Evolutionary conservation across 225 moss, liverwort and hornwort species (phyloP).

Genomic region (Physcomitrellopsis africana): DNA sequence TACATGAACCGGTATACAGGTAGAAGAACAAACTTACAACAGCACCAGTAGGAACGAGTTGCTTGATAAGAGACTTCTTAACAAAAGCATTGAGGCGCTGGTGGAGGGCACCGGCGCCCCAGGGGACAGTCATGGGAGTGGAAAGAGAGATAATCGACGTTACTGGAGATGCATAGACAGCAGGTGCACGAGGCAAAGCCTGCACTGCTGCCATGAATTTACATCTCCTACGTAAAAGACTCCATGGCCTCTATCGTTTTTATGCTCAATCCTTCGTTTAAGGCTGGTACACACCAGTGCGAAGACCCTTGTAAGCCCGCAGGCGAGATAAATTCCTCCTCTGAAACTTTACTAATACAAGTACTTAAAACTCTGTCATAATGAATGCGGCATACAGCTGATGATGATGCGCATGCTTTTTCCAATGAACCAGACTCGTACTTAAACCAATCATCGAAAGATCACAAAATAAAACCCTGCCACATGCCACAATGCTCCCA

Average conservation of each 20-base stretch:
- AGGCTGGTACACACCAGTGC: not conserved
- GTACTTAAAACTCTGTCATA: not conserved
- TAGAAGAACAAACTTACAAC: slow-evolving; percentile 40
- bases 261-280: slow-evolving; percentile 8
- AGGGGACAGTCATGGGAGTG: slow-evolving; percentile 47
- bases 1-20: not conserved
- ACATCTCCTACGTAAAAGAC: slow-evolving; percentile 12
- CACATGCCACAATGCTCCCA: not conserved
- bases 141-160: slow-evolving; percentile 13
- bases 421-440: not conserved
- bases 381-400: not conserved
- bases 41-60: slow-evolving; percentile 55
- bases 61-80: slow-evolving; percentile 62
- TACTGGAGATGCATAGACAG: slow-evolving; percentile 40
- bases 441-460: not conserved
- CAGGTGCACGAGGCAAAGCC: slow-evolving; percentile 39
- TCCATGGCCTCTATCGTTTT: slow-evolving; percentile 28
- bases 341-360: not conserved
- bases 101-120: slow-evolving; percentile 68
- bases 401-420: too few relatives aligned
- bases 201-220: slow-evolving; percentile 58
- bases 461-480: not conserved
- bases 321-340: not conserved
- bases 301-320: slow-evolving; percentile 5
- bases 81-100: slow-evolving; percentile 65